Evolutionary conservation across 2,329 filamentous ascomycete genomes (phyloP).

Genomic region (Paraphaeosphaeria sporulosa): DNA sequence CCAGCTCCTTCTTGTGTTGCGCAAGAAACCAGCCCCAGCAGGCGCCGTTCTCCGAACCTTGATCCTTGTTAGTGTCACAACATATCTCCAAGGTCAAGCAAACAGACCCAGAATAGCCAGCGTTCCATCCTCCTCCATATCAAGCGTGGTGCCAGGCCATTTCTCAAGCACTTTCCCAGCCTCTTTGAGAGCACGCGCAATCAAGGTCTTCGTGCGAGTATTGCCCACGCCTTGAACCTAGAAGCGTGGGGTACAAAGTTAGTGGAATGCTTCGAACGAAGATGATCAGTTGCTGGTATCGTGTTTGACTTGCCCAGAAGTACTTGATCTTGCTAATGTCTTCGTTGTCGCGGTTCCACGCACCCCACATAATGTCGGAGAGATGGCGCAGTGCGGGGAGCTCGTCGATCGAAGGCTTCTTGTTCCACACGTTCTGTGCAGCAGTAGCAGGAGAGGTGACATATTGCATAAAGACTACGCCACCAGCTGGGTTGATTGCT

Average conservation of each 20-base stretch:
- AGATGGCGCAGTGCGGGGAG: slow-evolving; percentile 24
- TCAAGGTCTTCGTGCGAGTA: slow-evolving; percentile 22
- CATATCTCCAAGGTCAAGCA: neutral
- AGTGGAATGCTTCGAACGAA: too few species aligned
- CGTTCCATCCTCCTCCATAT: slow-evolving; percentile 21
- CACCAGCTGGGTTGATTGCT: slow-evolving; percentile 13
- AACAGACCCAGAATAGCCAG: slow-evolving; percentile 26
- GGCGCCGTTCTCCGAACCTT: slow-evolving; percentile 29
- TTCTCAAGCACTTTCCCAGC: slow-evolving; percentile 8
- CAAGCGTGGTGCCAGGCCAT: slow-evolving; percentile 29
- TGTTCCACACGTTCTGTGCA: slow-evolving; percentile 3
- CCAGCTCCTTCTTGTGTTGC: slow-evolving; percentile 28
- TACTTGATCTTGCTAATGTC: slow-evolving; percentile 23
- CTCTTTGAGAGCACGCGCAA: slow-evolving; percentile 22
- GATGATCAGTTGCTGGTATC: too few species aligned
- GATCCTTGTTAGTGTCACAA: neutral
- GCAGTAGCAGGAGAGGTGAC: neutral
- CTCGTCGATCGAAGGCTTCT: slow-evolving; percentile 11
- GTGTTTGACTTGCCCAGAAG: slow-evolving; percentile 17
- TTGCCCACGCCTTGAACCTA: slow-evolving; percentile 29
- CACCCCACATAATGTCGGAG: slow-evolving; percentile 30
- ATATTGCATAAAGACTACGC: slow-evolving; percentile 15
- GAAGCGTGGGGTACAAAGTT: too few species aligned
- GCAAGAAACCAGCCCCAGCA: slow-evolving; percentile 30
- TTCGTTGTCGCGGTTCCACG: slow-evolving; percentile 21